Evolutionary conservation across 169 alveolate species (phyloP).

Genomic region (Theileria luwenshuni): DNA sequence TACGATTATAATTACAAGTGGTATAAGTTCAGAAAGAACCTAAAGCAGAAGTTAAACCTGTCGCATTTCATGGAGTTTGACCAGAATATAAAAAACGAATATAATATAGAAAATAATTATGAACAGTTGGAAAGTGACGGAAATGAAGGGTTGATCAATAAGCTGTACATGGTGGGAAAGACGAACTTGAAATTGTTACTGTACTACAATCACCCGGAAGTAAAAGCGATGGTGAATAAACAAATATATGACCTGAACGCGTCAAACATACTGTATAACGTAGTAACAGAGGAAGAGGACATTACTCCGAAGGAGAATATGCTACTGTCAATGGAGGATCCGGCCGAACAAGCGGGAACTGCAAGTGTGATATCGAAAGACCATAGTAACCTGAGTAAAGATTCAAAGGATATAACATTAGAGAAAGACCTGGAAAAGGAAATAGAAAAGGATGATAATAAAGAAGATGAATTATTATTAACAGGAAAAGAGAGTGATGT

Average conservation of each 20-base stretch:
- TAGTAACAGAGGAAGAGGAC: conserved; percentile 26
- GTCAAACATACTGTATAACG: conserved; percentile 30
- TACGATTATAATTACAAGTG: conserved; percentile 49
- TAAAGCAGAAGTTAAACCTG: conserved; percentile 16
- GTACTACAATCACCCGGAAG: conserved; percentile 30
- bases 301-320: conserved; percentile 16
- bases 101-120: not conserved
- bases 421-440: not conserved
- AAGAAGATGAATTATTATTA: conserved; percentile 15
- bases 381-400: not conserved
- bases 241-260: conserved; percentile 59
- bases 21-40: conserved; percentile 34
- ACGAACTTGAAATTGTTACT: conserved; percentile 52
- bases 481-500: conserved; percentile 54
- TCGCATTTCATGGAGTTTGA: conserved; percentile 61
- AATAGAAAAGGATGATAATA: not conserved
- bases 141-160: conserved; percentile 1
- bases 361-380: not conserved
- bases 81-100: conserved; percentile 9
- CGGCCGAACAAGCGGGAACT: conserved; percentile 11
- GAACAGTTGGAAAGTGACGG: conserved; percentile 1
- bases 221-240: conserved; percentile 25
- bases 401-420: not conserved
- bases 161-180: conserved; percentile 39
- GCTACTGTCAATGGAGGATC: not conserved